phyloP scores from a whole-genome alignment of 805 yeast genomes.

The Debaryomyces castellii region DNA sequence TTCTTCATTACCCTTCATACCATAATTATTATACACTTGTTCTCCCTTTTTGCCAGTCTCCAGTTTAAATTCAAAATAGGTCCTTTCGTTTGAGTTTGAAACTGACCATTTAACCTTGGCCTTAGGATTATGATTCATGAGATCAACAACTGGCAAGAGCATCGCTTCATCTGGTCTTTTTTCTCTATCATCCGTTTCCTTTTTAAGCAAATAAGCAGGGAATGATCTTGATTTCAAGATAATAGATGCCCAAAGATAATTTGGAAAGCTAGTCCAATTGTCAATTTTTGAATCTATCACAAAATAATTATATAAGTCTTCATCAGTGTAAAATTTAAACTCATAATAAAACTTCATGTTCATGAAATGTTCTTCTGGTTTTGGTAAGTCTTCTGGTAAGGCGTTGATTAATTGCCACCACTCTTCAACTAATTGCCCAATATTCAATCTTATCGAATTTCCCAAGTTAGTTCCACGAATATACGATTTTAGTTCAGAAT shows the following conservation, averaged over 20 bases:
- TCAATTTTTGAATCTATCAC: constrained; percentile 18
- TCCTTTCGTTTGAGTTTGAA: constrained; percentile 8
- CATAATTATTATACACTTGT: constrained; percentile 79
- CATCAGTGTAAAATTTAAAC: constrained; percentile 36
- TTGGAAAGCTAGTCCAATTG: constrained; percentile 64
- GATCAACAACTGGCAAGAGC: constrained; percentile 75
- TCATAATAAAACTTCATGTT: constrained; percentile 46
- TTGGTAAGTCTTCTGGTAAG: constrained; percentile 27
- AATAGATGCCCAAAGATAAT: constrained; percentile 72
- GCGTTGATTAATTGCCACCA: constrained; percentile 50
- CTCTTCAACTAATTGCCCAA: constrained; percentile 51
- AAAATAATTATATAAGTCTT: constrained; percentile 32
- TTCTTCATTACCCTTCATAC: constrained; percentile 85
- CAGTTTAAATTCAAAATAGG: constrained; percentile 43
- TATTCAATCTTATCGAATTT: constrained; percentile 49
- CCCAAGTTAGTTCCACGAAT: constrained; percentile 71
- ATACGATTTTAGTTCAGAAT: constrained; percentile 44
- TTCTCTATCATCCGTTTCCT: constrained; percentile 23
- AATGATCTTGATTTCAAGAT: constrained; percentile 79
- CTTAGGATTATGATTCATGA: constrained; percentile 68
- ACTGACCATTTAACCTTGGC: constrained; percentile 65
- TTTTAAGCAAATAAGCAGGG: constrained; percentile 59
- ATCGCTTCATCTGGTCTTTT: constrained; percentile 53
- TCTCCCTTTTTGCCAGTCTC: constrained; percentile 32
- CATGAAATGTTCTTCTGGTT: constrained; percentile 35